These are phyloP conservation scores for Zygotorulaspora danielsina DNA, from an alignment of 805 yeast genomes.

Conservation along the genomic window DNA sequence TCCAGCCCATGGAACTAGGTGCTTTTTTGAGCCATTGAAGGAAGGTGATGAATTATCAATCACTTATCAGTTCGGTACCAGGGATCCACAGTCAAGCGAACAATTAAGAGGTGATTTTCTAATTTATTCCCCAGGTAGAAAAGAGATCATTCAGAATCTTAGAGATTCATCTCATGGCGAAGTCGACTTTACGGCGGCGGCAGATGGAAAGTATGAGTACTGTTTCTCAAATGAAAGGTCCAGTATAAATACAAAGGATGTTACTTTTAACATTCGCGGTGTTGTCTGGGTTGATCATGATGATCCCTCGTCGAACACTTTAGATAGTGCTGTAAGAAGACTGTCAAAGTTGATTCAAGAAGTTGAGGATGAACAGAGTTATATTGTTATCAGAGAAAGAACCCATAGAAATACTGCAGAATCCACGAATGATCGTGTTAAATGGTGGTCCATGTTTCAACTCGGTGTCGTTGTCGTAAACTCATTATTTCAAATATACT, in stretches of 20 bases:
- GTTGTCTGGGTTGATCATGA: conserved; percentile 79
- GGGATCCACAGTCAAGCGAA: conserved; percentile 66
- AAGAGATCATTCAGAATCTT: conserved; percentile 45
- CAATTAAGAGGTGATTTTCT: conserved; percentile 69
- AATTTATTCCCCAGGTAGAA: conserved; percentile 42
- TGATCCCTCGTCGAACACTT: conserved; percentile 67
- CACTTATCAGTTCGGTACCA: conserved; percentile 88
- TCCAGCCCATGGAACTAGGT: conserved; percentile 78
- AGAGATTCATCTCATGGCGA: conserved; percentile 76
- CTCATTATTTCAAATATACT: conserved; percentile 89
- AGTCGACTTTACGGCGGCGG: conserved; percentile 57
- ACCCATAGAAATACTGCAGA: conserved; percentile 98
- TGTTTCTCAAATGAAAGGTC: conserved; percentile 89
- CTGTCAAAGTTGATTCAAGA: conserved; percentile 74
- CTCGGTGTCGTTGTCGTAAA: conserved; percentile 77
- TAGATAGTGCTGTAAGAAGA: conserved; percentile 79
- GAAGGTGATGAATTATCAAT: conserved; percentile 82
- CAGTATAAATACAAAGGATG: conserved; percentile 73
- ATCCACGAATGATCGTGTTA: conserved; percentile 92
- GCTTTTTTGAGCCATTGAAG: conserved; percentile 81
- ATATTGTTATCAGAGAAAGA: conserved; percentile 92
- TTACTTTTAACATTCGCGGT: conserved; percentile 92
- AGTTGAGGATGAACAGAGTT: conserved; percentile 85
- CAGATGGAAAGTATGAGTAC: conserved; percentile 72
- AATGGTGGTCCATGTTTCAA: conserved; percentile 97